These are phyloP conservation scores for Curvularia eragrostidis DNA, from an alignment of 2,329 filamentous ascomycete genomes.

Conservation along the genomic window DNA sequence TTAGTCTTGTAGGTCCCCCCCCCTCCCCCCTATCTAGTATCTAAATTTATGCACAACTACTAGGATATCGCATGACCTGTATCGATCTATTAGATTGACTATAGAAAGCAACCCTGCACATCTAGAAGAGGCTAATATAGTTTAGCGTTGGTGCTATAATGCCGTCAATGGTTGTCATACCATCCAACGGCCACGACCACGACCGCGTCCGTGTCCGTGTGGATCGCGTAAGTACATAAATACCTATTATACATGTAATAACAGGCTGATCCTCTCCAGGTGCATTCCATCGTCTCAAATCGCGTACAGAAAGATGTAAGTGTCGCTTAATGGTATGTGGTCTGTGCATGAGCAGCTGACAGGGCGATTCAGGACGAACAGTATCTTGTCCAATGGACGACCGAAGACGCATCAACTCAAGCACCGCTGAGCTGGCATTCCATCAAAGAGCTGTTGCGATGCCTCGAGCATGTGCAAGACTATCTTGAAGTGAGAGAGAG, in stretches of 20 bases:
- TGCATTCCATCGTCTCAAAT: slow-evolving; percentile 33
- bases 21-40: neutral
- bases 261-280: neutral
- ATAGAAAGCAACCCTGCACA: neutral
- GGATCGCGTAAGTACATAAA: slow-evolving; percentile 29
- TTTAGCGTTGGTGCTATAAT: slow-evolving; percentile 23
- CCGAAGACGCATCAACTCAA: slow-evolving; percentile 10
- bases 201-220: slow-evolving; percentile 30
- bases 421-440: slow-evolving; percentile 54
- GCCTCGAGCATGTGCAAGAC: slow-evolving; percentile 52
- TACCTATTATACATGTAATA: neutral
- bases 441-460: slow-evolving; percentile 48
- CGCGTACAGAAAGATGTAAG: slow-evolving; percentile 35
- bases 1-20: neutral
- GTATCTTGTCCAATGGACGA: slow-evolving; percentile 53
- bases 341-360: slow-evolving; percentile 32
- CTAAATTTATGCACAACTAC: neutral
- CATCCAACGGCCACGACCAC: slow-evolving; percentile 23
- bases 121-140: slow-evolving; percentile 7
- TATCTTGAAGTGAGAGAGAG: slow-evolving; percentile 48
- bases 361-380: slow-evolving; percentile 48
- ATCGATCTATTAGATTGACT: neutral
- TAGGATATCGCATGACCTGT: neutral
- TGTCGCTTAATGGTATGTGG: slow-evolving; percentile 11
- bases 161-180: slow-evolving; percentile 40